Evolutionary conservation across 163 green algal genomes (phyloP).

Genomic region (Smithsoniella earleae): DNA sequence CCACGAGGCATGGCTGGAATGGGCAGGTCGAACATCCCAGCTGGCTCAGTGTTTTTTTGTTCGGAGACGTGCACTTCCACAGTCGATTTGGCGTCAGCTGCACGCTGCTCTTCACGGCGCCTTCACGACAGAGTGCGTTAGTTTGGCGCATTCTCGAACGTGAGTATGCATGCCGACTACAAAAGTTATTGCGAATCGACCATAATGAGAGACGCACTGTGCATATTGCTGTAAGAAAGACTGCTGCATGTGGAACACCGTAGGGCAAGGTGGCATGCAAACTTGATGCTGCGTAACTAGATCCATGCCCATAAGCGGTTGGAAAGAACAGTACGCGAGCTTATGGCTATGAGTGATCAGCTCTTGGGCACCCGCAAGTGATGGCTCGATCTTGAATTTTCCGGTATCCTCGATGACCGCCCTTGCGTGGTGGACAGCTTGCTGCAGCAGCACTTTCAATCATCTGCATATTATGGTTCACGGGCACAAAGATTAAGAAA

Average conservation of each 20-base stretch:
- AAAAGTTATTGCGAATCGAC: no score
- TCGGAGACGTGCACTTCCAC: background rate
- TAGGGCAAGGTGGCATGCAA: background rate
- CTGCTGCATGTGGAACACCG: background rate
- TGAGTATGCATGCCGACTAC: no score
- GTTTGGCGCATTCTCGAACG: no score
- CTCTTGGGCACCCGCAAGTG: background rate
- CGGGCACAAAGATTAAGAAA: no score
- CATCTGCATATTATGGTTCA: no score
- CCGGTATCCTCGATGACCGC: background rate
- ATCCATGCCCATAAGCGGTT: background rate
- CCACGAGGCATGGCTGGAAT: background rate
- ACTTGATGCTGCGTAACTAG: conserved; percentile 3
- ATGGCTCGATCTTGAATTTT: background rate
- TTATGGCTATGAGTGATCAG: background rate
- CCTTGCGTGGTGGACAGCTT: conserved; percentile 1
- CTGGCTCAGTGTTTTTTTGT: background rate
- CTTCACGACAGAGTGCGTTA: no score
- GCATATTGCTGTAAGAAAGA: background rate
- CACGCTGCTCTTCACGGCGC: no score
- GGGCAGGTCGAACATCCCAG: background rate
- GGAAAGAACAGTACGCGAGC: background rate
- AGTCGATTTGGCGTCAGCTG: background rate
- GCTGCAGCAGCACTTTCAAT: no score
- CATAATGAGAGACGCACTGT: background rate